These are phyloP conservation scores for Vigna trinervia DNA, from an alignment of 306 rosid species.

Conservation along the genomic window DNA sequence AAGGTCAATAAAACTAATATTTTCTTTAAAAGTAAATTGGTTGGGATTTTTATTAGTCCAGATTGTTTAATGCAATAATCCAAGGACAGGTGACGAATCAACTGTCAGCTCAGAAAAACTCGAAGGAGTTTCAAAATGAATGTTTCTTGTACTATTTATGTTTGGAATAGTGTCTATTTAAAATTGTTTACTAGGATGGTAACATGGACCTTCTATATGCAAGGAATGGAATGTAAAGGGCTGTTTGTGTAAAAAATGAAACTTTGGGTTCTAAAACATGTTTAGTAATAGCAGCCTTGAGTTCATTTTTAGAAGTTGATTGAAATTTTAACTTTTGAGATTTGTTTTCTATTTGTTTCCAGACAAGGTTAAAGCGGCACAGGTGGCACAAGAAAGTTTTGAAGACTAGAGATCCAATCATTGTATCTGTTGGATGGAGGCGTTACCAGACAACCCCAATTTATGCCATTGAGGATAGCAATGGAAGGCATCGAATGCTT, in stretches of 20 bases:
- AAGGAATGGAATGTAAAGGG: neutral
- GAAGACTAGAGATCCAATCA: constrained; percentile 88
- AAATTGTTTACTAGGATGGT: constrained; percentile 29
- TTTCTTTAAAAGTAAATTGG: constrained; percentile 3
- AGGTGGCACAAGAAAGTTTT: constrained; percentile 94
- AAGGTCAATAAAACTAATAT: constrained; percentile 17
- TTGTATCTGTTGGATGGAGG: constrained; percentile 96
- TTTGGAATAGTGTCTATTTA: constrained; percentile 1
- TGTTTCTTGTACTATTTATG: neutral
- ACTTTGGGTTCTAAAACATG: constrained; percentile 29
- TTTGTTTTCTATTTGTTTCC: constrained; percentile 38
- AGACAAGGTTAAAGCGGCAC: constrained; percentile 91
- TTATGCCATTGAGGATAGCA: constrained; percentile 83
- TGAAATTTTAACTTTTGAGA: neutral
- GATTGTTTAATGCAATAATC: constrained; percentile 35
- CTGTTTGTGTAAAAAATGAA: constrained; percentile 24
- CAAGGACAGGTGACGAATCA: neutral
- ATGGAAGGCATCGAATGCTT: constrained; percentile 94
- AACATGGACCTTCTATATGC: constrained; percentile 24
- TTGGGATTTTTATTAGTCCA: constrained; percentile 27
- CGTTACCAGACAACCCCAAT: constrained; percentile 93
- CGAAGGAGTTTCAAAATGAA: constrained; percentile 14
- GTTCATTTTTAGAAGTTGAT: neutral
- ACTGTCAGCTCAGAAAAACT: neutral
- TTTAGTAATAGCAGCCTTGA: neutral